Conservation (phyloP, 257 asterid species). For the Salvia splendens region DNA sequence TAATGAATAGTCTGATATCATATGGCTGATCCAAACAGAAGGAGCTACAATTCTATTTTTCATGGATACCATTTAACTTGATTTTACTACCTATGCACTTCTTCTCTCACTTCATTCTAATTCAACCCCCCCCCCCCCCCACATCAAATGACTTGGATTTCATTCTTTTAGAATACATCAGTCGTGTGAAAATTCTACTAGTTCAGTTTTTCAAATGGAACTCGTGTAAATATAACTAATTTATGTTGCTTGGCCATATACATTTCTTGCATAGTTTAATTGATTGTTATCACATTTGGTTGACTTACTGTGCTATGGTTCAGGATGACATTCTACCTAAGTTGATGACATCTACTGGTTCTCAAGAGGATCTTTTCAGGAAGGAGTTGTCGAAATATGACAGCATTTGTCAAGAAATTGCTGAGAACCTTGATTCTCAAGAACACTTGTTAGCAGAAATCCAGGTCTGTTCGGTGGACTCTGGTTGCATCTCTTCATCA, state of each 20-base stretch:
- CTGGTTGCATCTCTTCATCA: conserved; percentile 6
- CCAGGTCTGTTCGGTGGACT: conserved; percentile 57
- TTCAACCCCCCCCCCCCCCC: background rate
- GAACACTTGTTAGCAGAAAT: conserved; percentile 80
- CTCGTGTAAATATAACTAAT: conserved; percentile 1
- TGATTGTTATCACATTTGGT: conserved; percentile 20
- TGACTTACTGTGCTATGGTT: conserved; percentile 33
- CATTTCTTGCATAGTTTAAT: conserved; percentile 14
- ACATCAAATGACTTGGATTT: background rate
- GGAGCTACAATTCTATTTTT: conserved; percentile 10
- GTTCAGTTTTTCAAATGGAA: conserved; percentile 14
- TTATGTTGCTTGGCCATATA: conserved; percentile 13
- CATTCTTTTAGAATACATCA: background rate
- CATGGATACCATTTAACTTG: conserved; percentile 10
- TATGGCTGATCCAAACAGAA: conserved; percentile 16
- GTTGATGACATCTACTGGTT: conserved; percentile 85
- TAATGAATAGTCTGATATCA: background rate
- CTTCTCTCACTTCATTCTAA: background rate
- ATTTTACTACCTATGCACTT: background rate
- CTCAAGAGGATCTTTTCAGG: conserved; percentile 90
- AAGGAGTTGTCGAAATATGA: conserved; percentile 93
- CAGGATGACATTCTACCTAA: conserved; percentile 98
- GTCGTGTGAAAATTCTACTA: conserved; percentile 10
- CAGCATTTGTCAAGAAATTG: conserved; percentile 73
- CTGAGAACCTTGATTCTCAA: conserved; percentile 78